Percentiles rank a stretch among this genome's conserved stretches.
Conservation (phyloP, 805 yeast genomes). For the Blastobotrys mokoenaii region DNA sequence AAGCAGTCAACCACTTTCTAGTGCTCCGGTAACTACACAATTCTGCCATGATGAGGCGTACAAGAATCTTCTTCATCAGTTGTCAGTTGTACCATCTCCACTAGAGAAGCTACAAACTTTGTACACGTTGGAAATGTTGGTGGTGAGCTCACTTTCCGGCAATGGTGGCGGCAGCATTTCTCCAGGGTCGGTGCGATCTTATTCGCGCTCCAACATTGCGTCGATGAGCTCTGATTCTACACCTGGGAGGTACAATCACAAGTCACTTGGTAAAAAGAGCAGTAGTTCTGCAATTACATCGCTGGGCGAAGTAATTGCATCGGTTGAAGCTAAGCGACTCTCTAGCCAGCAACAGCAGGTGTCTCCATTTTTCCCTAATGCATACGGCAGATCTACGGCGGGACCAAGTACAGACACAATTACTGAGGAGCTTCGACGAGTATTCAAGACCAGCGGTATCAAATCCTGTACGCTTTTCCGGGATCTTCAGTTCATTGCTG, state of each 20-base stretch:
- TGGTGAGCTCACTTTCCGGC: slow-evolving; percentile 17
- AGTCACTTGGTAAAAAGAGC: background rate
- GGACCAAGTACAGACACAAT: slow-evolving; percentile 26
- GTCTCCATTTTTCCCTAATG: slow-evolving; percentile 3
- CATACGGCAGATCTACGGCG: slow-evolving; percentile 3
- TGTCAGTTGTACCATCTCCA: slow-evolving; percentile 22
- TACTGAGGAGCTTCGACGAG: slow-evolving; percentile 26
- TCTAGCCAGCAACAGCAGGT: slow-evolving; percentile 10
- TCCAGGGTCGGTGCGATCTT: slow-evolving; percentile 15
- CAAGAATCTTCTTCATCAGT: slow-evolving; percentile 14
- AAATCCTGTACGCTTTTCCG: slow-evolving; percentile 27
- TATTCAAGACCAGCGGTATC: slow-evolving; percentile 19
- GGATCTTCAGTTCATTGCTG: slow-evolving; percentile 28
- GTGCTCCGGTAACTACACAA: background rate
- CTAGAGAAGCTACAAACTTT: slow-evolving; percentile 19
- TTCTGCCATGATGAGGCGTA: slow-evolving; percentile 21
- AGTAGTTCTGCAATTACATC: slow-evolving; percentile 14
- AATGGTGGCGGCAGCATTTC: slow-evolving; percentile 7
- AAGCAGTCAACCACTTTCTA: background rate
- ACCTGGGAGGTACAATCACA: slow-evolving; percentile 1
- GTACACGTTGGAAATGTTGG: slow-evolving; percentile 21
- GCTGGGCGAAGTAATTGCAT: slow-evolving; percentile 18
- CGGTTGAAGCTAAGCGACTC: slow-evolving; percentile 19
- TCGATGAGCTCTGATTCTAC: slow-evolving; percentile 17
- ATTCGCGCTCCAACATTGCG: slow-evolving; percentile 13